Evolutionary conservation across 1,284 basidiomycete genomes (phyloP), one percentile per base, ranked within the genome.

Genomic region (Papiliotrema nemorosa): DNA sequence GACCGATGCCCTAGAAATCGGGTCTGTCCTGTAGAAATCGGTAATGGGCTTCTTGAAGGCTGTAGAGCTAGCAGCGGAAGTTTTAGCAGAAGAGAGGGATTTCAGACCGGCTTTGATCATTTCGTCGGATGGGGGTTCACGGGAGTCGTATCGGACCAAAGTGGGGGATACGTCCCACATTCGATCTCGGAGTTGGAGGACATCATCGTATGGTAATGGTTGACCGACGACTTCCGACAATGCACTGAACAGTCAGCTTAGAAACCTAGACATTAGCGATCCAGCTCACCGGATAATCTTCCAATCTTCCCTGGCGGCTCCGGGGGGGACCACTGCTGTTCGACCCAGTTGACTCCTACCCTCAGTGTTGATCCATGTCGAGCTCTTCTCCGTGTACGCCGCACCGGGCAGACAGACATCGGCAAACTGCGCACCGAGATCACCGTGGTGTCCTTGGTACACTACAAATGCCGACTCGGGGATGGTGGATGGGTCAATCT

Each of bases 391-490:
- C 2, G 94, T 98, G 78, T 97, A 97, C 2, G 94, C 94, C 22
- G 88, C 82, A 24, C 84, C 91, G 38, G 96, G 96, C 37, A 98
- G 78, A 72, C 89, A 90, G 53, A 98, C 92, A 72, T 98, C 94
- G 18, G 96, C 96, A 46, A 93, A 86, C 68, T 93, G 90, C 3
- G 96, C 96, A 45, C 96, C 94, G 38, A 91, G 80, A 72, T 99
- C 96, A 72, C 96, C 96, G 71, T 98, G 94, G 76, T 97, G 94
- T 40, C 96, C 96, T 74, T 98, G 96, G 78, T 98, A 99, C 14
- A 98, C 94, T 40, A 98, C 94, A 68, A 98, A 98, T 1, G 94
- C 92, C 66, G 93, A 84, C 57, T 84, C 79, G 27, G 96, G 93
- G 58, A 99, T 96, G n/a, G 85, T 83, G 53, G 85, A 82, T 39